Percentiles rank a stretch among this genome's conserved stretches.
Conservation (phyloP, 2,329 filamentous ascomycete species). For the Neopestalotiopsis clavispora region DNA sequence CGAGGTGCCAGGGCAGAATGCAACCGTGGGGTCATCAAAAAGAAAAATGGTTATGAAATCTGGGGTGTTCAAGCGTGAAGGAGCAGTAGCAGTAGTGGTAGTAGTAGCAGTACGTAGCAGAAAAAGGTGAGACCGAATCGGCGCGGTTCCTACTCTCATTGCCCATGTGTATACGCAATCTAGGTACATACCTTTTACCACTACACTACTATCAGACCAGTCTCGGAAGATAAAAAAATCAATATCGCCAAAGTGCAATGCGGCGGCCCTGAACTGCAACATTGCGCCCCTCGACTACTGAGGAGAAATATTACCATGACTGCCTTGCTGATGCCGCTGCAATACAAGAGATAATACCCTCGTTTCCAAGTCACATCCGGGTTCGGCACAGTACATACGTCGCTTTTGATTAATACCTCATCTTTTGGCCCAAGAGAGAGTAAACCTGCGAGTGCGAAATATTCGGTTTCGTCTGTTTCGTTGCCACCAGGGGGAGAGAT, state of each 20-base stretch:
- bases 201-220: neutral
- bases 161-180: neutral
- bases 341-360: neutral
- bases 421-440: neutral
- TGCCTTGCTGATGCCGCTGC: neutral
- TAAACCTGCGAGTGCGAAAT: too few species aligned
- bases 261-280: neutral
- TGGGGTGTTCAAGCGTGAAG: neutral
- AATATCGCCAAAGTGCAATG: neutral
- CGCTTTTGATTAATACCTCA: neutral
- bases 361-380: neutral
- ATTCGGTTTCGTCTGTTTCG: too few species aligned
- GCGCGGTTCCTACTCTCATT: neutral
- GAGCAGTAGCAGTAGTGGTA: neutral
- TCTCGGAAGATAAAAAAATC: neutral
- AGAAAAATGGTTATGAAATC: neutral
- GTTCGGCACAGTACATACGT: neutral
- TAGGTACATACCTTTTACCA: too few species aligned
- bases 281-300: neutral
- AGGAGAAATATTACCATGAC: neutral
- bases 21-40: neutral
- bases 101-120: too few species aligned
- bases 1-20: neutral
- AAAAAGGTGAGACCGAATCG: neutral
- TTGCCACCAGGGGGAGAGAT: too few species aligned